Base-by-base conservation (phyloP, 1,284 basidiomycete species). In the Pascua guehoae region DNA sequence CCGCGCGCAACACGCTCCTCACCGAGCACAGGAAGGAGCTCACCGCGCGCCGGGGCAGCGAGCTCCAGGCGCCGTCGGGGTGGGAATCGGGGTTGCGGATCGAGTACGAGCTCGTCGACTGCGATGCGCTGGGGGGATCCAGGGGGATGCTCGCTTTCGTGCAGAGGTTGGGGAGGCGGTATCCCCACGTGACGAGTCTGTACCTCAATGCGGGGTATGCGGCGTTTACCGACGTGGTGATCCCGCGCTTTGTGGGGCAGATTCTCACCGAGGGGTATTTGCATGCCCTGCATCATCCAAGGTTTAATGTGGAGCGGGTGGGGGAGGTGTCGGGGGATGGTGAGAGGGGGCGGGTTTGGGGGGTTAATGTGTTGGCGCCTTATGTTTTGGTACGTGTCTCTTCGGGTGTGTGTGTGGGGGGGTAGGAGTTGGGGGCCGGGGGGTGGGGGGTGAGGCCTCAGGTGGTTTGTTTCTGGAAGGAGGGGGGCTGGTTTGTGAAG, bases 281-380 rank as follows among this genome's bases (percentile, higher is more conserved):
- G 39, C 69, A 71, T 9, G 69, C 70, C 0, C 70, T 88, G 42
- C 86, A 85, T 10, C 66, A 79, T 11, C 89, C 89, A 0, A 68
- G 66, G 24, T 91, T 77, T 74, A 84, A 88, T 64, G 65, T 80
- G 0, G 88, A 93, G 70, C 72, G 78, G 15, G 72, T 69, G 9
- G 89, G 88, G 1, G 81, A 85, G 52, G 67, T 82, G 56, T 89
- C 84, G 60, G 74, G 79, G 0, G 76, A 78, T 16, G 89, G 93
- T 56, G 84, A 87, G 17, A 74, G 91, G 0, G 91, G 91, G 0
- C 85, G 81, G 79, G 83, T 88, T 9, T 95, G 89, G 88, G 88
- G 92, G 67, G 86, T 85, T 54, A 94, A 94, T 66, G 80, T 91
- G 18, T 88, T 94, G 54, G 86, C 88, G 0, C 88, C 91, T 67